Evolutionary conservation across 2,329 filamentous ascomycete species (phyloP).

Genomic region (Pseudogymnoascus pannorum): DNA sequence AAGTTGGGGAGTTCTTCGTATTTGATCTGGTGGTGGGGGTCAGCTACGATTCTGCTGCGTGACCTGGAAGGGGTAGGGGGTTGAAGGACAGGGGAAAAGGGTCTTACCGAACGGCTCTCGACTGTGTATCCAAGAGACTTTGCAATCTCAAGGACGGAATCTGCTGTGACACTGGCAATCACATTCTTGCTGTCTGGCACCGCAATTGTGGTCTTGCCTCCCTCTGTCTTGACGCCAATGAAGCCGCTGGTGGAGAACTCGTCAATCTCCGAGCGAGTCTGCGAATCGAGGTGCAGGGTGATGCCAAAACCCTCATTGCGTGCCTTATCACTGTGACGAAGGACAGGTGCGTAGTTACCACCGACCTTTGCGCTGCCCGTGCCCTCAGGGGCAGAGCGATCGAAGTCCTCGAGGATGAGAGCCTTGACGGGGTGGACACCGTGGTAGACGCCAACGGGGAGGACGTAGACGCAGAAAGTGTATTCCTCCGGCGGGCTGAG

Average conservation of each 20-base stretch:
- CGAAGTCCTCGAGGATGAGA: conserved; percentile 85
- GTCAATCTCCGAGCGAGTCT: conserved; percentile 76
- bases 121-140: conserved; percentile 75
- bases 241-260: conserved; percentile 96
- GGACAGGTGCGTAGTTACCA: conserved; percentile 90
- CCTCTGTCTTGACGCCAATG: conserved; percentile 63
- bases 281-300: conserved; percentile 85
- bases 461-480: conserved; percentile 80
- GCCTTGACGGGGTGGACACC: conserved; percentile 81
- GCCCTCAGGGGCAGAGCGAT: conserved; percentile 84
- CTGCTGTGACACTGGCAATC: conserved; percentile 78
- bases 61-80: not conserved
- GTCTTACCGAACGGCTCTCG: conserved; percentile 61
- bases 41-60: not conserved
- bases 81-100: not conserved
- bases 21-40: conserved; percentile 45
- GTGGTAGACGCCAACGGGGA: conserved; percentile 92
- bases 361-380: conserved; percentile 90
- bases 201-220: conserved; percentile 59
- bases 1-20: conserved; percentile 53
- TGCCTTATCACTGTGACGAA: conserved; percentile 80
- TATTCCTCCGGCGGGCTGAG: conserved; percentile 86
- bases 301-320: conserved; percentile 79
- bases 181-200: conserved; percentile 84
- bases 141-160: conserved; percentile 70